Percentiles rank a stretch among this genome's conserved stretches.
These are phyloP conservation scores for Ceratocystis papillata DNA, from an alignment of 2,329 filamentous ascomycete species.

Conservation along the genomic window DNA sequence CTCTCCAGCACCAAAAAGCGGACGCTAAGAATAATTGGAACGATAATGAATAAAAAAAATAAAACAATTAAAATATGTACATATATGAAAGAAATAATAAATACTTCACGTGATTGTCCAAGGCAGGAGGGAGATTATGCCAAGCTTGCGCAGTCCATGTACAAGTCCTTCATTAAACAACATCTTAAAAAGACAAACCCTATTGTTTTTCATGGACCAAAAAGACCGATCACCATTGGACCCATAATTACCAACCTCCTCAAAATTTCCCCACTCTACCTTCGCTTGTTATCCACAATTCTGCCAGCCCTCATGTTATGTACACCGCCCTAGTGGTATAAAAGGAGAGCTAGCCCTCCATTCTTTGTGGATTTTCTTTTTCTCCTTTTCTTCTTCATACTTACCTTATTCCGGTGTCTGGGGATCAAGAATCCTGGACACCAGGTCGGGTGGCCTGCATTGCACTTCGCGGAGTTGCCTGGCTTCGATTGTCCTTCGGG, in stretches of 20 bases:
- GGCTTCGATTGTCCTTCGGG: constrained; percentile 42
- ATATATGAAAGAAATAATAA: background rate
- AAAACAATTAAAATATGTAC: background rate
- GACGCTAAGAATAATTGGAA: background rate
- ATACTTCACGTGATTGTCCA: background rate
- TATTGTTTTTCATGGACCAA: background rate
- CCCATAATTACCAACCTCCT: background rate
- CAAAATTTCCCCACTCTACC: background rate
- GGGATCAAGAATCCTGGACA: constrained; percentile 37
- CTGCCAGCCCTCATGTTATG: background rate
- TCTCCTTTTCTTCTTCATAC: constrained; percentile 38
- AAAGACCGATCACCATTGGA: background rate
- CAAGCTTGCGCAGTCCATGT: background rate
- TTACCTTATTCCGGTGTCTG: constrained; percentile 39
- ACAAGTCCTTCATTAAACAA: background rate
- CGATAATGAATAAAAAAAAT: background rate
- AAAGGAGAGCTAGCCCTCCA: constrained; percentile 25
- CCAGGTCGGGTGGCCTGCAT: constrained; percentile 41
- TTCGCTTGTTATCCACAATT: background rate
- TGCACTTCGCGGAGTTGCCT: constrained; percentile 43
- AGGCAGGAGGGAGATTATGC: no score
- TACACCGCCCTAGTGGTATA: constrained; percentile 29
- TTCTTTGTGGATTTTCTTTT: constrained; percentile 27
- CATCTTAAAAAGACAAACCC: background rate
- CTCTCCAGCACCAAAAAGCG: background rate